Percentiles rank a stretch among this genome's conserved stretches.
These are phyloP conservation scores for Apophysomyces elegans DNA, from an alignment of 371 early-diverging fungal species.

Conservation along the genomic window DNA sequence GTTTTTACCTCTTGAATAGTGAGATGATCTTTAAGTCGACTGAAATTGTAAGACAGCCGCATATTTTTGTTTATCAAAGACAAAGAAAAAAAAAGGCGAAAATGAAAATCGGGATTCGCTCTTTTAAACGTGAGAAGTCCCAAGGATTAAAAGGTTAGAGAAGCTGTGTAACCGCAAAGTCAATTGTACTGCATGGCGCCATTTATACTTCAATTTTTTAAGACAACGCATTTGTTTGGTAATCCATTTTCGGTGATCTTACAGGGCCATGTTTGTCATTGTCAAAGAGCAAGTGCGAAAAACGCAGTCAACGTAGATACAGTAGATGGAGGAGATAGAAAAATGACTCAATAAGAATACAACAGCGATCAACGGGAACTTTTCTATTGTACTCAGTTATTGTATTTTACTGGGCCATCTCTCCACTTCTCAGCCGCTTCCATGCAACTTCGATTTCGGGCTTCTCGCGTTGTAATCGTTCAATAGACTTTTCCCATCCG, in stretches of 20 bases:
- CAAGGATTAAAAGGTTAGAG: neutral
- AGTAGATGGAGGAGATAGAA: neutral
- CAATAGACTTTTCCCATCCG: conserved; percentile 53
- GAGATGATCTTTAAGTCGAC: conserved; percentile 22
- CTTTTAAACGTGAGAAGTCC: conserved; percentile 8
- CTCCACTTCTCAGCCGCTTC: conserved; percentile 23
- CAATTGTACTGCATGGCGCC: too few relatives aligned
- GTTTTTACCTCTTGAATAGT: conserved; percentile 42
- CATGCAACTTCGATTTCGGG: conserved; percentile 41
- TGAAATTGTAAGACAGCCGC: neutral
- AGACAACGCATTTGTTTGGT: neutral
- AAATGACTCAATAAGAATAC: neutral
- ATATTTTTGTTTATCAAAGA: neutral
- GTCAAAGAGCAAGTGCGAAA: neutral
- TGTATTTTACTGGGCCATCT: neutral
- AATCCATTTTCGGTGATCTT: neutral
- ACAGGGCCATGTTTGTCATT: neutral
- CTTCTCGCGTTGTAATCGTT: conserved; percentile 34
- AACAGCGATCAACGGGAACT: neutral
- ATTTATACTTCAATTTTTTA: too few relatives aligned
- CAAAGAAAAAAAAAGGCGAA: neutral
- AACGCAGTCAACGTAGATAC: neutral
- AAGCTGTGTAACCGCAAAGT: neutral
- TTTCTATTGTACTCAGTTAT: neutral
- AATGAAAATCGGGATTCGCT: neutral